phyloP scores from a whole-genome alignment of 2,329 filamentous ascomycete species.

The Calonectria crousiana region DNA sequence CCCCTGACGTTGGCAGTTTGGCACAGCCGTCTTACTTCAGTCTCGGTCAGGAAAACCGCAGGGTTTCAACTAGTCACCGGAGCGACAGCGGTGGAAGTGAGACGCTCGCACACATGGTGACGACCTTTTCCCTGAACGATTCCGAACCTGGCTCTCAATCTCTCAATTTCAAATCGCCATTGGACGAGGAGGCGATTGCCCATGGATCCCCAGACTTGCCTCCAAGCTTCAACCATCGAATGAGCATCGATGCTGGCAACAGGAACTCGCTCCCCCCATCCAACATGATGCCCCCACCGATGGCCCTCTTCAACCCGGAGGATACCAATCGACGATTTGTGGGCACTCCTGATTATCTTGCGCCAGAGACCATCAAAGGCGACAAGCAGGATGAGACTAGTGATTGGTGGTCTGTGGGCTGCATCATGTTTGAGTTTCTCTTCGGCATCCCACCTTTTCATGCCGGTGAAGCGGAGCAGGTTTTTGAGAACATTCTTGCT shows the following conservation, averaged over 20 bases:
- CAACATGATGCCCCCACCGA: conserved; percentile 87
- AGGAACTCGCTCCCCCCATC: conserved; percentile 59
- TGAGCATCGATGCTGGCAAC: conserved; percentile 49
- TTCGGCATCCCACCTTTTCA: conserved; percentile 96
- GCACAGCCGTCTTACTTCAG: conserved; percentile 95
- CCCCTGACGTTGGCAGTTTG: conserved; percentile 74
- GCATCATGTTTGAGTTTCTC: conserved; percentile 96
- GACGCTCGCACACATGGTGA: conserved; percentile 84
- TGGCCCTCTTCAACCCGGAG: conserved; percentile 95
- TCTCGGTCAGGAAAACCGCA: conserved; percentile 74
- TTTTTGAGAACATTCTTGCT: conserved; percentile 95
- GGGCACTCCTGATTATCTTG: conserved; percentile 95
- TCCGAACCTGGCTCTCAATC: conserved; percentile 55
- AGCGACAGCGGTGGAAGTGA: conserved; percentile 96
- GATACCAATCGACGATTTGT: conserved; percentile 95
- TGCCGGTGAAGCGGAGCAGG: conserved; percentile 87
- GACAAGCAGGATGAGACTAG: conserved; percentile 97
- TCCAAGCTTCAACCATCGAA: conserved; percentile 50
- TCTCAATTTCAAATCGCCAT: conserved; percentile 68
- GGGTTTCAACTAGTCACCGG: conserved; percentile 80
- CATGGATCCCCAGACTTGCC: conserved; percentile 83
- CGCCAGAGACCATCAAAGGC: conserved; percentile 95
- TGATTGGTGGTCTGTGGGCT: conserved; percentile 99
- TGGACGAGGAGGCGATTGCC: conserved; percentile 81
- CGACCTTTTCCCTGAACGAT: conserved; percentile 81